These are phyloP conservation scores for Salvia splendens DNA, from an alignment of 257 asterid species.

Conservation along the genomic window DNA sequence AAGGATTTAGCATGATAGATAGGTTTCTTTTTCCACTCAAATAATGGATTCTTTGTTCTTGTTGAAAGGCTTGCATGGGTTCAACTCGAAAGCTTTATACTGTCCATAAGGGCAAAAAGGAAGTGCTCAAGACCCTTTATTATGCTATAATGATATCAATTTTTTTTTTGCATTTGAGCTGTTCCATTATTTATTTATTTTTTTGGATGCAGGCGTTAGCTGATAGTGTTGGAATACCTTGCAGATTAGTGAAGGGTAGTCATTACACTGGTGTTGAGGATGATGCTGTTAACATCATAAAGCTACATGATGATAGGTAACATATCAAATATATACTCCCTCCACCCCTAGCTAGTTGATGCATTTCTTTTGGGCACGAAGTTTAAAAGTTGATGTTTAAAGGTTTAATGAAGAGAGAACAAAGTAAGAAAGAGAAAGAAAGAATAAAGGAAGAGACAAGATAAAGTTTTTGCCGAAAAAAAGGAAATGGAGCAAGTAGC, in stretches of 20 bases:
- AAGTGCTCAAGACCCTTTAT: constrained; percentile 17
- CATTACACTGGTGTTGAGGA: constrained; percentile 94
- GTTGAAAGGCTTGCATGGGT: constrained; percentile 12
- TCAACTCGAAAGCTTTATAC: constrained; percentile 11
- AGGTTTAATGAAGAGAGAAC: no score
- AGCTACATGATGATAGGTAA: constrained; percentile 84
- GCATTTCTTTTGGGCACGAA: no score
- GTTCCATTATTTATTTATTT: constrained; percentile 35
- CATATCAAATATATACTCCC: constrained; percentile 1
- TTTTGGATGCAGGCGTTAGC: constrained; percentile 77
- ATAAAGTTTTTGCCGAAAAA: no score
- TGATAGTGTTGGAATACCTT: constrained; percentile 88
- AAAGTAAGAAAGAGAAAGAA: no score
- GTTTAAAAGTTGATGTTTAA: neutral
- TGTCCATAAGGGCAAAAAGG: neutral
- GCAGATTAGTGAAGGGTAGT: constrained; percentile 90
- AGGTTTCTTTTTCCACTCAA: constrained; percentile 18
- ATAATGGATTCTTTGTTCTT: constrained; percentile 2
- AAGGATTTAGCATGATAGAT: neutral
- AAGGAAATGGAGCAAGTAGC: no score
- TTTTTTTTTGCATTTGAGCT: constrained; percentile 23
- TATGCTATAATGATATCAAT: constrained; percentile 26
- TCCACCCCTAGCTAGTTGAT: no score
- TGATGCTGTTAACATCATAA: constrained; percentile 88
- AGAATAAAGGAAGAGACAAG: no score